These are phyloP conservation scores for Odontarrhena argentea DNA, from an alignment of 345 rosid genomes.

Conservation along the genomic window DNA sequence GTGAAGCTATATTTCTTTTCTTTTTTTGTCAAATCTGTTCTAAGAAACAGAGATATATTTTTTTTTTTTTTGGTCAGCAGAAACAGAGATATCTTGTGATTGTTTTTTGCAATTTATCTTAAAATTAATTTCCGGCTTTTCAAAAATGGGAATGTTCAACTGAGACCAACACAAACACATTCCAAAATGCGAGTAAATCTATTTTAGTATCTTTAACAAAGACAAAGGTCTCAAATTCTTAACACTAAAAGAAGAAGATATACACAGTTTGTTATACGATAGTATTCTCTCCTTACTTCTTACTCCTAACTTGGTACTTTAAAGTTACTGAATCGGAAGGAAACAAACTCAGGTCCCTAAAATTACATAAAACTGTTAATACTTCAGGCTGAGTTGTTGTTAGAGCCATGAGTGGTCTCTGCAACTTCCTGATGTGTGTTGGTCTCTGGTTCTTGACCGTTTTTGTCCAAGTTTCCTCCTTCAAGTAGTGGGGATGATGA, in stretches of 20 bases:
- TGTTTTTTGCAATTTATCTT: too few species aligned
- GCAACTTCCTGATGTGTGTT: conserved; percentile 39
- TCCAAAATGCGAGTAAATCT: too few species aligned
- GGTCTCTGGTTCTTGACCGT: conserved; percentile 44
- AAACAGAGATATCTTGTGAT: too few species aligned
- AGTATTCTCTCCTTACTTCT: not conserved
- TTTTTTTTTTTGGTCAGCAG: too few species aligned
- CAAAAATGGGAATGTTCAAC: too few species aligned
- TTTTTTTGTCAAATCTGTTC: too few species aligned
- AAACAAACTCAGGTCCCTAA: conserved; percentile 26
- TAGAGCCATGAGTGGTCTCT: conserved; percentile 40
- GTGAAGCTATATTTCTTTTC: too few species aligned
- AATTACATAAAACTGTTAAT: conserved; percentile 30
- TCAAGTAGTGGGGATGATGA: conserved; percentile 52
- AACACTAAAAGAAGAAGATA: not conserved
- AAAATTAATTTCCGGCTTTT: too few species aligned
- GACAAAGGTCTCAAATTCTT: conserved; percentile 1
- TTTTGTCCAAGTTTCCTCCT: conserved; percentile 52
- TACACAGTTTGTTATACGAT: conserved; percentile 16
- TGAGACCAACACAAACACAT: too few species aligned
- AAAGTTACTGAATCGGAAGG: conserved; percentile 8
- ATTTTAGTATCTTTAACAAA: not conserved
- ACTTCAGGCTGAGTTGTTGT: conserved; percentile 31
- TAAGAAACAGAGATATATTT: too few species aligned
- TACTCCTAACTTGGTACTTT: conserved; percentile 1